phyloP scores from a whole-genome alignment of 2,329 filamentous ascomycete species.

The Aspergillus ruber region DNA sequence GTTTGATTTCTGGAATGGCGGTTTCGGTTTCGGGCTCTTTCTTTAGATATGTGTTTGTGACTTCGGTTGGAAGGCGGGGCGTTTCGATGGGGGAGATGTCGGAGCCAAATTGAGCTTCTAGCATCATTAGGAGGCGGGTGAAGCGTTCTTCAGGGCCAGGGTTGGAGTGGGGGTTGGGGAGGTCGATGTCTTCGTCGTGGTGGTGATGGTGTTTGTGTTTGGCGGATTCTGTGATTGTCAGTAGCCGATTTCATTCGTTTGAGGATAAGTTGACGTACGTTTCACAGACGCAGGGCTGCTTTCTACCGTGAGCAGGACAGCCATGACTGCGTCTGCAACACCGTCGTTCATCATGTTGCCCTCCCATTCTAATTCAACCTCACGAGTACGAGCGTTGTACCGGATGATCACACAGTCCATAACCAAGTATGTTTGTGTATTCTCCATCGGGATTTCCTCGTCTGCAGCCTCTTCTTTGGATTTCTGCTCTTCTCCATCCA shows the following conservation, averaged over 20 bases:
- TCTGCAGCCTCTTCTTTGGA: slow-evolving; percentile 37
- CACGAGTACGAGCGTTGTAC: slow-evolving; percentile 63
- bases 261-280: slow-evolving; percentile 49
- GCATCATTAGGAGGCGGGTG: slow-evolving; percentile 83
- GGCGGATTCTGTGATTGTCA: slow-evolving; percentile 47
- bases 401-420: slow-evolving; percentile 90
- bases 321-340: slow-evolving; percentile 95
- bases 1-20: slow-evolving; percentile 9
- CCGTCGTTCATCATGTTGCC: slow-evolving; percentile 96
- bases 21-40: slow-evolving; percentile 6
- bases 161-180: slow-evolving; percentile 66
- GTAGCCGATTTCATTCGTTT: slow-evolving; percentile 8
- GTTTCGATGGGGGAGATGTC: slow-evolving; percentile 69
- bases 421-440: slow-evolving; percentile 51
- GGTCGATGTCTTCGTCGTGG: slow-evolving; percentile 36
- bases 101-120: slow-evolving; percentile 93
- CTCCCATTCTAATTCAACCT: slow-evolving; percentile 92
- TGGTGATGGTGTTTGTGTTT: slow-evolving; percentile 54
- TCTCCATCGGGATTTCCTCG: slow-evolving; percentile 37
- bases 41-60: slow-evolving; percentile 9
- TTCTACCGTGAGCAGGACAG: slow-evolving; percentile 84
- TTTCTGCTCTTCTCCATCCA: slow-evolving; percentile 34
- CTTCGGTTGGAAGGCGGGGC: slow-evolving; percentile 44
- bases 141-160: slow-evolving; percentile 69
- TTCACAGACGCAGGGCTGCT: slow-evolving; percentile 92